A percentile compares a stretch with the other conserved stretches of the same genome.
phyloP scores from a whole-genome alignment of 768 basidiomycete species.

The Suillus fuscotomentosus region DNA sequence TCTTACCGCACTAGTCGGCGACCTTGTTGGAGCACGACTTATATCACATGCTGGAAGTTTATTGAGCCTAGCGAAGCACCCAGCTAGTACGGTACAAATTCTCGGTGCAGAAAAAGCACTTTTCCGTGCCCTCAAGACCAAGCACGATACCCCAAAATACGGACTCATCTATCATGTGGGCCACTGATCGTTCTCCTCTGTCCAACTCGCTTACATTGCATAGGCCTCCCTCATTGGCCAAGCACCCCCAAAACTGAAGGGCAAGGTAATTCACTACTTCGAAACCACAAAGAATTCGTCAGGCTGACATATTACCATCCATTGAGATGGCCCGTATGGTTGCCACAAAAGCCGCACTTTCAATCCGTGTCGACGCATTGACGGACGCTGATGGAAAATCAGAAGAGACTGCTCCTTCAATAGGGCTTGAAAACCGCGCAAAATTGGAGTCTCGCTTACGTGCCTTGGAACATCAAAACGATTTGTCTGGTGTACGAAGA shows the following conservation, averaged over 20 bases:
- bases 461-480: constrained; percentile 80
- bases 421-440: constrained; percentile 90
- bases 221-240: constrained; percentile 95
- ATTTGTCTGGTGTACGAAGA: constrained; percentile 68
- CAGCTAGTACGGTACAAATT: constrained; percentile 77
- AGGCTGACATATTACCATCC: background rate
- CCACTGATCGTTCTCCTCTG: constrained; percentile 10
- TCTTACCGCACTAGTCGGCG: constrained; percentile 80
- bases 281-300: constrained; percentile 3
- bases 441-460: constrained; percentile 95
- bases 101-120: constrained; percentile 77
- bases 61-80: constrained; percentile 70
- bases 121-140: constrained; percentile 75
- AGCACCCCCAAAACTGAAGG: constrained; percentile 97
- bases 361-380: constrained; percentile 96
- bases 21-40: constrained; percentile 72
- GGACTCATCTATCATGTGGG: constrained; percentile 97
- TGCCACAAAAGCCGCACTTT: constrained; percentile 95
- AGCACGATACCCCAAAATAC: constrained; percentile 97
- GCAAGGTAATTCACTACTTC: constrained; percentile 58
- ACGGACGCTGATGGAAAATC: constrained; percentile 91
- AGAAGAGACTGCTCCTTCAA: constrained; percentile 73
- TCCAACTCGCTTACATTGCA: constrained; percentile 5
- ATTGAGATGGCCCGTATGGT: constrained; percentile 98
- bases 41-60: constrained; percentile 76